Conservation (phyloP, 176 grass and related monocot genomes). For the Avena atlantica region DNA sequence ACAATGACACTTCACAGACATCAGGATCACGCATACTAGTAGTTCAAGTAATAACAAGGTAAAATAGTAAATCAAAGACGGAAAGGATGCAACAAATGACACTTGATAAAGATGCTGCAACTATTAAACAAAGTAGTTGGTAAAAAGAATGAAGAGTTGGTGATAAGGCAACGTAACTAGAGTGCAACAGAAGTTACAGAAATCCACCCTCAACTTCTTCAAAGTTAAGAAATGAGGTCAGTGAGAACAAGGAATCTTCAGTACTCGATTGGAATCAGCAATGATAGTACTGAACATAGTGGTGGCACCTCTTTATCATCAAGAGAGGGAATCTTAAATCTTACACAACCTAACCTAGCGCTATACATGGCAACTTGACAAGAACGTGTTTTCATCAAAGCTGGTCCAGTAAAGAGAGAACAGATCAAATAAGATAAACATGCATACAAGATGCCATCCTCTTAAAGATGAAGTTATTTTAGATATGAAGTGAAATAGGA, state of each 20-base stretch:
- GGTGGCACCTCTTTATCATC: slow-evolving; percentile 4
- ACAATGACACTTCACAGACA: background rate
- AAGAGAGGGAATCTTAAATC: slow-evolving; percentile 14
- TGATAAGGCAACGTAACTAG: slow-evolving; percentile 19
- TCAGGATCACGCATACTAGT: background rate
- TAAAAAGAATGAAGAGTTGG: slow-evolving; percentile 18
- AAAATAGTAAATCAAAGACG: background rate
- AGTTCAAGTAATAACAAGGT: background rate
- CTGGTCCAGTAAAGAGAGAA: slow-evolving; percentile 10
- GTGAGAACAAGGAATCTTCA: background rate
- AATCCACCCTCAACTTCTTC: background rate
- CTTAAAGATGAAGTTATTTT: background rate
- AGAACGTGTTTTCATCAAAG: background rate
- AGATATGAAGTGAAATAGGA: background rate
- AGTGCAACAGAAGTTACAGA: slow-evolving; percentile 22
- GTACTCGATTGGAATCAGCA: background rate
- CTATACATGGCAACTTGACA: slow-evolving; percentile 20
- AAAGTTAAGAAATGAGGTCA: slow-evolving; percentile 11
- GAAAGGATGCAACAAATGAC: background rate
- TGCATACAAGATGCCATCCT: background rate
- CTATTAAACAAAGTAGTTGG: slow-evolving; percentile 38
- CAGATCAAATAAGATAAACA: slow-evolving; percentile 7
- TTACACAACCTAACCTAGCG: background rate
- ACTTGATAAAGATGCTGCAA: slow-evolving; percentile 11
- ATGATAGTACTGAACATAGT: background rate